Evolutionary conservation across 148 eudicot species (phyloP).

Genomic region (Camellia granthamiana): DNA sequence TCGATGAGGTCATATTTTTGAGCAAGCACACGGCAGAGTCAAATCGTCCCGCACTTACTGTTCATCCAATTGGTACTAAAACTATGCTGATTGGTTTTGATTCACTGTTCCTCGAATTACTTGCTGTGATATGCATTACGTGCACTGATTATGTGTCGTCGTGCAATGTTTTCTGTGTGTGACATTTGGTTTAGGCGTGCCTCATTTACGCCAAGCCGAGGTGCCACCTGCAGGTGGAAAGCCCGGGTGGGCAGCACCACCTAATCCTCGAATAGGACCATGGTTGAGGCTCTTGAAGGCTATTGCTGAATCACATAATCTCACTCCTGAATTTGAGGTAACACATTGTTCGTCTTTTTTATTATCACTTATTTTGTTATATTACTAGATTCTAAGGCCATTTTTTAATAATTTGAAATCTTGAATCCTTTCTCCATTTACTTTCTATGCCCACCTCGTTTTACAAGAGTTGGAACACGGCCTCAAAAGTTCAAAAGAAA

Average conservation of each 20-base stretch:
- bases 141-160: too few species aligned
- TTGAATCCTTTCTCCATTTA: too few species aligned
- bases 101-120: too few species aligned
- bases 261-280: conserved; percentile 71
- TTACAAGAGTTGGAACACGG: too few species aligned
- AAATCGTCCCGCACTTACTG: conserved; percentile 61
- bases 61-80: conserved; percentile 54
- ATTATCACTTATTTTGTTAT: background rate
- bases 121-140: too few species aligned
- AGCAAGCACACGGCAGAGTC: conserved; percentile 59
- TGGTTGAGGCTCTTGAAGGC: conserved; percentile 60
- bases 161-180: background rate
- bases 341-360: background rate
- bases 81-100: background rate
- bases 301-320: conserved; percentile 53
- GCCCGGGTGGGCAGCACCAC: conserved; percentile 81
- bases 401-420: too few species aligned
- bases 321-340: conserved; percentile 77
- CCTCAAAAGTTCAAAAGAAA: too few species aligned
- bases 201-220: conserved; percentile 67
- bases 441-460: too few species aligned
- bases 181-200: conserved; percentile 50
- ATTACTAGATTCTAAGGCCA: background rate
- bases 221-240: conserved; percentile 68
- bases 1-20: conserved; percentile 49